phyloP scores from a whole-genome alignment of 1,139 yeast species.

The Cylindricascospora bacillispora region DNA sequence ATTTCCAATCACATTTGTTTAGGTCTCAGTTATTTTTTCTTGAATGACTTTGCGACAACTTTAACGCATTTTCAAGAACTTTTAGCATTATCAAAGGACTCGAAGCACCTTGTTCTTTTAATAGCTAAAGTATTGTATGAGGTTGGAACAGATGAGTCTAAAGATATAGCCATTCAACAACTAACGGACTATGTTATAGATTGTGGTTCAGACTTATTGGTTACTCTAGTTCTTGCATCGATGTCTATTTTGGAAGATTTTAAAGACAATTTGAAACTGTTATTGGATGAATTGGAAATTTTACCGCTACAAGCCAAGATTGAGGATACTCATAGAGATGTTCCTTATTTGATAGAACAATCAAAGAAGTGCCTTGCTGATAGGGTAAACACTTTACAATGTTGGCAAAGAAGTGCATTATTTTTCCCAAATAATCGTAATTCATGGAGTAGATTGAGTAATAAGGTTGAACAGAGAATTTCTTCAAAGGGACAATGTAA shows the following conservation, averaged over 20 bases:
- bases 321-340: slow-evolving; percentile 38
- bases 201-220: slow-evolving; percentile 50
- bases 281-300: slow-evolving; percentile 50
- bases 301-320: slow-evolving; percentile 38
- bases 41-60: slow-evolving; percentile 48
- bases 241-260: slow-evolving; percentile 51
- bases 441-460: slow-evolving; percentile 56
- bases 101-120: slow-evolving; percentile 53
- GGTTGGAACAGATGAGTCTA: slow-evolving; percentile 57
- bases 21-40: slow-evolving; percentile 59
- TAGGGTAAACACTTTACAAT: no score
- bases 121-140: slow-evolving; percentile 73
- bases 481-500: slow-evolving; percentile 31
- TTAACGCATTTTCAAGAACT: slow-evolving; percentile 54
- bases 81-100: slow-evolving; percentile 40
- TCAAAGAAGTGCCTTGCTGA: slow-evolving; percentile 32
- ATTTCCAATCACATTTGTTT: slow-evolving; percentile 55
- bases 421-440: slow-evolving; percentile 58
- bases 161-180: slow-evolving; percentile 70
- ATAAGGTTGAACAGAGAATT: slow-evolving; percentile 41
- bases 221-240: slow-evolving; percentile 68
- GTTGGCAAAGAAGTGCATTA: slow-evolving; percentile 66
- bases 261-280: slow-evolving; percentile 40
- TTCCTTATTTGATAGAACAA: slow-evolving; percentile 49
- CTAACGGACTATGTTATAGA: slow-evolving; percentile 48